phyloP scores from a whole-genome alignment of 202 grass and related monocot genomes.

The Cymbopogon flexuosus region DNA sequence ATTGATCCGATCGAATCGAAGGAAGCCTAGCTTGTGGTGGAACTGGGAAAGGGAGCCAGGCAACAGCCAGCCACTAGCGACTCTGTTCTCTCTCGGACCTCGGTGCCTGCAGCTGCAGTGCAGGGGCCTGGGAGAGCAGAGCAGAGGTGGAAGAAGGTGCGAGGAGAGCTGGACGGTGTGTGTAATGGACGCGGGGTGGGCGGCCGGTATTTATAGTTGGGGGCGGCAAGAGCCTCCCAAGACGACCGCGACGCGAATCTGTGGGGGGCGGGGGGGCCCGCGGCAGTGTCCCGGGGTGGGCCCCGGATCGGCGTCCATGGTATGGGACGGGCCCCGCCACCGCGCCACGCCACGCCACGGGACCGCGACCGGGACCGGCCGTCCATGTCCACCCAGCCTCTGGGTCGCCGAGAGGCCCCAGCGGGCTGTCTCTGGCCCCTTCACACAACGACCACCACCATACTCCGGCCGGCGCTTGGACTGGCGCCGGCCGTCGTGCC shows the following conservation, averaged over 20 bases:
- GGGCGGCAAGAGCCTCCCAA: neutral
- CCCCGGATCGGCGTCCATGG: neutral
- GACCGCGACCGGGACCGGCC: neutral
- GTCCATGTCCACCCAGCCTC: neutral
- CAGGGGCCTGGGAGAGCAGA: too few relatives aligned
- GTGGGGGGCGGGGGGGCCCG: neutral
- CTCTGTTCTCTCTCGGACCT: too few relatives aligned
- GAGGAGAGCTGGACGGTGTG: too few relatives aligned
- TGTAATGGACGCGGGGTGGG: neutral
- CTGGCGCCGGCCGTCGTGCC: too few relatives aligned
- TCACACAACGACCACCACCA: neutral
- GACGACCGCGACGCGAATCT: constrained; percentile 32
- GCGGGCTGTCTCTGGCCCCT: neutral
- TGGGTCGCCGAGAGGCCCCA: constrained; percentile 9
- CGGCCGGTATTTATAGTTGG: constrained; percentile 35
- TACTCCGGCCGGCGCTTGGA: too few relatives aligned
- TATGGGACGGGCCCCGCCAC: too few relatives aligned
- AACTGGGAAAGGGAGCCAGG: too few relatives aligned
- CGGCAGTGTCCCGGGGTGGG: neutral
- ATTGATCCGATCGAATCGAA: too few relatives aligned
- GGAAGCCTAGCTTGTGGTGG: too few relatives aligned
- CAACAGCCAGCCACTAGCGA: too few relatives aligned
- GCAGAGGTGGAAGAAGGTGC: neutral
- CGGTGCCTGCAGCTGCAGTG: too few relatives aligned
- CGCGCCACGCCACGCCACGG: too few relatives aligned